Conservation (phyloP, 768 basidiomycete species). For the Leccinum boreale region DNA sequence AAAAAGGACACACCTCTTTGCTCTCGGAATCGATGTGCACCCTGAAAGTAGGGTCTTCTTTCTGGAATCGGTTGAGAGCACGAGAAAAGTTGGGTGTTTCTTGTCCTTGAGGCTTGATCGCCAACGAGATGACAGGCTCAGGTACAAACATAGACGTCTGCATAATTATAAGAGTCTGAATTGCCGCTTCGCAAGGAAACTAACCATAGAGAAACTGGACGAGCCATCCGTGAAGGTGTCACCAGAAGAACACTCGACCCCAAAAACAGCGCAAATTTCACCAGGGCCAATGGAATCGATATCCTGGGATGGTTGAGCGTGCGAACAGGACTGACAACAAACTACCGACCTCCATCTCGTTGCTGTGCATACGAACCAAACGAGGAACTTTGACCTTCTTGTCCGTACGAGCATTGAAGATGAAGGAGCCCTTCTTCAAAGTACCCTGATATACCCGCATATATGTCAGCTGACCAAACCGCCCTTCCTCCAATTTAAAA, state of each 20-base stretch:
- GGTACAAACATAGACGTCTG: constrained; percentile 99
- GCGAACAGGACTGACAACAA: neutral
- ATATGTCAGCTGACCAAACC: constrained; percentile 96
- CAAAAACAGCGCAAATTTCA: constrained; percentile 99
- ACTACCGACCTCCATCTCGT: constrained; percentile 90
- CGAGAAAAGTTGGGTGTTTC: constrained; percentile 97
- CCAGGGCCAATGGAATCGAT: constrained; percentile 92
- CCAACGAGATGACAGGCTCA: constrained; percentile 95
- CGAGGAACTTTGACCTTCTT: constrained; percentile 97
- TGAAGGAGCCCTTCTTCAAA: constrained; percentile 78
- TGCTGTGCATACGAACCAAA: constrained; percentile 95
- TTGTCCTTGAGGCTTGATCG: constrained; percentile 86
- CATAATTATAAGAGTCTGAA: neutral
- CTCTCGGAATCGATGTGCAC: constrained; percentile 94
- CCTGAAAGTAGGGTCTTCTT: constrained; percentile 98
- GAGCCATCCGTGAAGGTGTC: constrained; percentile 97
- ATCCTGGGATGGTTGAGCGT: constrained; percentile 50
- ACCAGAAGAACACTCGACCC: constrained; percentile 96
- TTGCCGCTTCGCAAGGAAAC: constrained; percentile 16
- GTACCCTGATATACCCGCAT: constrained; percentile 98
- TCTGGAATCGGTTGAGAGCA: constrained; percentile 95
- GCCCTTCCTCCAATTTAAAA: constrained; percentile 97
- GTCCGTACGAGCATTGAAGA: constrained; percentile 91
- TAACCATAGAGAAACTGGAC: constrained; percentile 88
- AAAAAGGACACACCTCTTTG: constrained; percentile 65